These are phyloP conservation scores for Penicillium hordei DNA, from an alignment of 2,329 filamentous ascomycete species.

Conservation along the genomic window DNA sequence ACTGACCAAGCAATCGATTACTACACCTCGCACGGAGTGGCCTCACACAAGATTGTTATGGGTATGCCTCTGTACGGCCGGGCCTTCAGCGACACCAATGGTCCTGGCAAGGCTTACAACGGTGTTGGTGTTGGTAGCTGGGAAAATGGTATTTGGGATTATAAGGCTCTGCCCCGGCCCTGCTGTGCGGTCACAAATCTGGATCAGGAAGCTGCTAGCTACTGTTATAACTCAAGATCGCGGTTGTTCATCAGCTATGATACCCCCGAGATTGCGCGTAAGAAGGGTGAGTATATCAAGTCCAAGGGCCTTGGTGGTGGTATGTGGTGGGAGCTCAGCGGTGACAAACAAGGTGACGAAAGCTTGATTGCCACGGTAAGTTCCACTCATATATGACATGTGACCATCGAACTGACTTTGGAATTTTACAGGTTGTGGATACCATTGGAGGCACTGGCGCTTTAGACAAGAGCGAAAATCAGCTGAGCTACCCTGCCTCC, in stretches of 20 bases:
- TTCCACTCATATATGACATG: no score
- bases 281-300: constrained; percentile 72
- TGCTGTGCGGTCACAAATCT: constrained; percentile 65
- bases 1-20: constrained; percentile 67
- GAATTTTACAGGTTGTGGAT: no score
- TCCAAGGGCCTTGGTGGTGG: constrained; percentile 52
- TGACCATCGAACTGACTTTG: no score
- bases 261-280: constrained; percentile 63
- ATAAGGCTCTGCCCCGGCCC: constrained; percentile 73
- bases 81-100: constrained; percentile 75
- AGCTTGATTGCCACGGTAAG: constrained; percentile 67
- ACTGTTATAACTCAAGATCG: constrained; percentile 64
- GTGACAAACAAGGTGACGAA: constrained; percentile 57
- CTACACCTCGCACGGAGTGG: constrained; percentile 66
- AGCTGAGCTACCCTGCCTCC: no score
- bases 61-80: constrained; percentile 95
- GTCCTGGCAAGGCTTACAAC: constrained; percentile 65
- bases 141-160: constrained; percentile 85
- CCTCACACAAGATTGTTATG: constrained; percentile 71
- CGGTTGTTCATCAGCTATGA: constrained; percentile 74
- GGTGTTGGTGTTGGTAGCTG: constrained; percentile 73
- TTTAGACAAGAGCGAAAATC: no score
- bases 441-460: no score
- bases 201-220: constrained; percentile 63
- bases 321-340: no score